phyloP scores from a whole-genome alignment of 306 rosid species.

The Hippophae rhamnoides region DNA sequence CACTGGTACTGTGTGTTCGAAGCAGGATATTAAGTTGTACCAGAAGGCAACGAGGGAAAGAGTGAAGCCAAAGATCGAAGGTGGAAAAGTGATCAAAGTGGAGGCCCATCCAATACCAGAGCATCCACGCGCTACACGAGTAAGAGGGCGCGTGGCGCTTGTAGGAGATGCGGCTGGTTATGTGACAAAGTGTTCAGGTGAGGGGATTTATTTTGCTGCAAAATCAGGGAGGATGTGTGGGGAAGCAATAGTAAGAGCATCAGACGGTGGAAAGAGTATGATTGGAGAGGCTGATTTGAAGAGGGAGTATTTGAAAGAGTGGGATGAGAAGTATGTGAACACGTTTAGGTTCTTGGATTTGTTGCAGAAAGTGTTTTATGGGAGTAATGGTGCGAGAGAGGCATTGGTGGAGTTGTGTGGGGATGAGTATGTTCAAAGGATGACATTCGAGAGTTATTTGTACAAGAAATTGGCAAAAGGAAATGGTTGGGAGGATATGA shows the following conservation, averaged over 20 bases:
- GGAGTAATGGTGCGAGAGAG: constrained; percentile 60
- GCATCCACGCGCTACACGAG: constrained; percentile 63
- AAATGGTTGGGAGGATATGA: constrained; percentile 47
- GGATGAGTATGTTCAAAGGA: constrained; percentile 85
- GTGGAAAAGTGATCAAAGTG: constrained; percentile 64
- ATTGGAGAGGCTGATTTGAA: constrained; percentile 50
- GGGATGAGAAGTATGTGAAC: constrained; percentile 50
- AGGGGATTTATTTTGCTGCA: constrained; percentile 80
- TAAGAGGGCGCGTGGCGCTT: constrained; percentile 68
- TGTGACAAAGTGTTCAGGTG: constrained; percentile 79
- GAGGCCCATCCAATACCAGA: constrained; percentile 95
- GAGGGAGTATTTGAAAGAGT: constrained; percentile 69
- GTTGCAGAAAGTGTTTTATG: constrained; percentile 75
- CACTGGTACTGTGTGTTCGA: constrained; percentile 64
- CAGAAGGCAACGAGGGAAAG: constrained; percentile 64
- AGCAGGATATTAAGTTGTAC: constrained; percentile 49
- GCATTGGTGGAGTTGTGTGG: constrained; percentile 93
- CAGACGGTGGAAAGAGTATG: constrained; percentile 61
- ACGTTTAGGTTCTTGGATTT: constrained; percentile 68
- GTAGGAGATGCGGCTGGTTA: constrained; percentile 90
- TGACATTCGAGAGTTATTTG: constrained; percentile 83
- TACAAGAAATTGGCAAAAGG: constrained; percentile 65
- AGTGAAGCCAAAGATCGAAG: constrained; percentile 42
- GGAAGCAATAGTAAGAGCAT: constrained; percentile 53
- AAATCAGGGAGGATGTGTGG: constrained; percentile 79